A percentile compares a stretch with the other conserved stretches of the same genome.
Conservation (phyloP, 768 basidiomycete genomes). For the Lactarius trivialis region DNA sequence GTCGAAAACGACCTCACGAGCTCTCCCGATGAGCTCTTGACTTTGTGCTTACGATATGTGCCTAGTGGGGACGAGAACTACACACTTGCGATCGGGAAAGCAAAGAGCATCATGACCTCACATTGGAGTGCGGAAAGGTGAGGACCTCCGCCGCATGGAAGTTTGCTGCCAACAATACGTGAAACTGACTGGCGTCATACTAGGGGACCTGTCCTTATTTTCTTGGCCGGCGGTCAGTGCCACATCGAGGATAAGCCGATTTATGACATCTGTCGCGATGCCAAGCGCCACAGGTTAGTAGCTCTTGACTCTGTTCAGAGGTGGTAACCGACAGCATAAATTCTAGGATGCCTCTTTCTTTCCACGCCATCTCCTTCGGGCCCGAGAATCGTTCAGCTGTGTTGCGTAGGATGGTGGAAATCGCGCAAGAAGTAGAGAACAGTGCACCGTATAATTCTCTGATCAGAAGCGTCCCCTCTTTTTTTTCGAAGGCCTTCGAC, state of each 20-base stretch:
- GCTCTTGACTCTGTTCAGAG: neutral
- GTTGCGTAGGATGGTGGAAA: conserved; percentile 44
- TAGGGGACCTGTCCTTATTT: conserved; percentile 48
- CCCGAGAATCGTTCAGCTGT: conserved; percentile 24
- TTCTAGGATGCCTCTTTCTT: conserved; percentile 45
- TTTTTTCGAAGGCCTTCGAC: conserved; percentile 45
- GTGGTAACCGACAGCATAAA: neutral
- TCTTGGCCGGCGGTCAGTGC: conserved; percentile 51
- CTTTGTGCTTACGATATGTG: conserved; percentile 30
- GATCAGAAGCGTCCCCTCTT: conserved; percentile 32
- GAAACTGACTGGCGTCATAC: conserved; percentile 16
- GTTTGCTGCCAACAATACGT: neutral
- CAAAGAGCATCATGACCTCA: conserved; percentile 37
- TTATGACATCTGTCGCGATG: conserved; percentile 37
- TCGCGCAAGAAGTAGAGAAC: conserved; percentile 43
- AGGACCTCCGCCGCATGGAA: neutral
- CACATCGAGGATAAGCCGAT: conserved; percentile 33
- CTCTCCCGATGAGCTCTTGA: conserved; percentile 40
- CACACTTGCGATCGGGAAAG: conserved; percentile 32
- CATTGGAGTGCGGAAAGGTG: conserved; percentile 49
- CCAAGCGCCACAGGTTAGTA: conserved; percentile 39
- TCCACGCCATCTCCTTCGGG: conserved; percentile 54
- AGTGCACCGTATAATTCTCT: conserved; percentile 37
- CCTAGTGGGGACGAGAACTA: conserved; percentile 40
- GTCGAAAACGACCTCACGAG: conserved; percentile 42